Evolutionary conservation across 257 asterid genomes (phyloP).

Genomic region (Leptodermis oblonga): DNA sequence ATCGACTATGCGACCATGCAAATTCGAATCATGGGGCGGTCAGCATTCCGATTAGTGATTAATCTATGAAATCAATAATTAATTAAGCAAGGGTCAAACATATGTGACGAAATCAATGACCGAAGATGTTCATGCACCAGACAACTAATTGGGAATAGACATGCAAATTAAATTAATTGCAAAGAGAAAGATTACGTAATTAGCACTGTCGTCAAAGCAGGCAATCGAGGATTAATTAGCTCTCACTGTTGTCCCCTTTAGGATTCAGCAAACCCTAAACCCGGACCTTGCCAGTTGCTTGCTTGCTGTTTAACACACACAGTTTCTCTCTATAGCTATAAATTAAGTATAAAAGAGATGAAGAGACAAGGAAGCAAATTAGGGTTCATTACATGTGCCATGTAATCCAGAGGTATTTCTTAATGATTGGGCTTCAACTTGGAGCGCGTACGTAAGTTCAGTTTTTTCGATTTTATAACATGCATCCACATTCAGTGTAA

Average conservation of each 20-base stretch:
- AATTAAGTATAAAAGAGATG: too few species aligned
- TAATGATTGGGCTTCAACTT: constrained; percentile 15
- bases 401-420: constrained; percentile 9
- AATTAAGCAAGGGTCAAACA: constrained; percentile 5
- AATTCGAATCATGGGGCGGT: not conserved
- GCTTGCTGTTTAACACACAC: constrained; percentile 3
- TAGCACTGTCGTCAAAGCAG: not conserved
- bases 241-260: constrained; percentile 26
- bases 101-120: too few species aligned
- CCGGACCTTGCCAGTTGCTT: constrained; percentile 33
- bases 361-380: constrained; percentile 43
- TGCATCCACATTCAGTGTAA: constrained; percentile 8
- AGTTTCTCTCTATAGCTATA: too few species aligned
- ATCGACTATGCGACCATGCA: not conserved
- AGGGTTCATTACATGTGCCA: constrained; percentile 40
- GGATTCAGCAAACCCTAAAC: constrained; percentile 47
- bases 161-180: too few species aligned
- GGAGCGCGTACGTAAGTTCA: not conserved
- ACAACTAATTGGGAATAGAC: not conserved
- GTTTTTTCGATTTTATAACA: constrained; percentile 13
- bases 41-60: too few species aligned
- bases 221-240: constrained; percentile 11
- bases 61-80: too few species aligned
- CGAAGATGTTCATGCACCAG: constrained; percentile 2
- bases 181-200: not conserved